Conservation (phyloP, 2,329 filamentous ascomycete genomes). For the Penicillium sp. region DNA sequence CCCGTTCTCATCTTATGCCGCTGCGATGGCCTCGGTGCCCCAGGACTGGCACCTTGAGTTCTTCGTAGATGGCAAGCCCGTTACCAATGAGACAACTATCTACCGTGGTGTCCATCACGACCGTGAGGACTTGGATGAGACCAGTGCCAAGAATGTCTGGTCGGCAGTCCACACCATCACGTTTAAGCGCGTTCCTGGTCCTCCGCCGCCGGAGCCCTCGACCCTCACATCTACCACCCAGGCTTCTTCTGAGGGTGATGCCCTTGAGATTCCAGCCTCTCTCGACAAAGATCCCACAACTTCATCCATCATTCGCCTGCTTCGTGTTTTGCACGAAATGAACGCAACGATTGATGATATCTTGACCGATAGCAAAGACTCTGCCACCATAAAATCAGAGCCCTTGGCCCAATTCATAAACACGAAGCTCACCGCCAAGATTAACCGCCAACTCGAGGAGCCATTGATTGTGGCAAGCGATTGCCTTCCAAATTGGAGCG, state of each 20-base stretch:
- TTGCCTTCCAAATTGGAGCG: slow-evolving; percentile 92
- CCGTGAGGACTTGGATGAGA: slow-evolving; percentile 62
- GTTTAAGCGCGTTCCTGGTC: slow-evolving; percentile 81
- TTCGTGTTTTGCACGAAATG: slow-evolving; percentile 87
- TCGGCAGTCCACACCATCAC: slow-evolving; percentile 87
- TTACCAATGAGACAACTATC: slow-evolving; percentile 90
- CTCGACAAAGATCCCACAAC: slow-evolving; percentile 81
- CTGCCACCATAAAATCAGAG: slow-evolving; percentile 71
- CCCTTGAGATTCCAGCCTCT: slow-evolving; percentile 70
- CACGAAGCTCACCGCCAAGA: slow-evolving; percentile 94
- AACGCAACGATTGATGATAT: slow-evolving; percentile 94
- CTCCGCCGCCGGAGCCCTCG: slow-evolving; percentile 70
- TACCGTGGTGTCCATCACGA: slow-evolving; percentile 87
- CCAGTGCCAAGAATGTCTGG: slow-evolving; percentile 77
- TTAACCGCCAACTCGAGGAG: slow-evolving; percentile 95
- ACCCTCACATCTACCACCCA: slow-evolving; percentile 58
- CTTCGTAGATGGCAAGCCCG: slow-evolving; percentile 76
- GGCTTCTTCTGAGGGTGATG: slow-evolving; percentile 53
- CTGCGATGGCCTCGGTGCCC: slow-evolving; percentile 74
- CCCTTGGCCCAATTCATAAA: slow-evolving; percentile 95
- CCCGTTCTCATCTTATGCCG: slow-evolving; percentile 74
- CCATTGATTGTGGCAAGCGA: slow-evolving; percentile 96
- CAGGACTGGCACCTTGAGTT: slow-evolving; percentile 99
- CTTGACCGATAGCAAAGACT: slow-evolving; percentile 71
- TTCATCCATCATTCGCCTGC: slow-evolving; percentile 78